Evolutionary conservation across 768 basidiomycete genomes (phyloP), one percentile per base, ranked within the genome.

Genomic region (Tulasnella sp.): DNA sequence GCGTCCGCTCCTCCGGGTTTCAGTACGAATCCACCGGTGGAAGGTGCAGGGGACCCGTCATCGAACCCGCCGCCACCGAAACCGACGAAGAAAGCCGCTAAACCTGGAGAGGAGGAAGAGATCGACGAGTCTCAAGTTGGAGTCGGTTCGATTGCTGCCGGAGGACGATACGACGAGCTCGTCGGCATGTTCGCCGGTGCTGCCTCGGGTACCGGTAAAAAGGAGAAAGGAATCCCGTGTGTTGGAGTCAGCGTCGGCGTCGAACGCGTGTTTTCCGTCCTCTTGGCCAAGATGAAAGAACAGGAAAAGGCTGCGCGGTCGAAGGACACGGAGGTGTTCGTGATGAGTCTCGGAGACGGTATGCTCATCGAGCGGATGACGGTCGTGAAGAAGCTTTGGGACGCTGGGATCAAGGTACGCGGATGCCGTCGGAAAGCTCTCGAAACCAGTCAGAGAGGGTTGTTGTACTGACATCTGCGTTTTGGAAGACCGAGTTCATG

Each of bases 111-210:
- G 19, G 89, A 92, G 39, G 89, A 93, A 69, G 96, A 95, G 76
- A 82, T 94, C 41, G 96, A 98, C 80, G 96, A 98, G 79, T 90
- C 92, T 1, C 86, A 89, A 76, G 88, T 98, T 42, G 97, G 97
- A 22, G 94, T 98, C 2, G 97, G 97, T n/a, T 97, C 95, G 16
- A 96, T 99, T 79, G 97, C 95, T n/a, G 97, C 92, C 1, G 97
- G 97, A 12, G 97, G 97, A 9, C 86, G 97, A 39, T 99, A 99
- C 80, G 97, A 98, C 82, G 89, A 89, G 69, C 90, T 99, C 29
- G 96, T 99, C 0, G 90, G 92, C 36, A 87, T 94, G 83, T 97
- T 99, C 83, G 84, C 87, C n/a, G 83, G 89, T 0, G 90, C 90
- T 0, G 90, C 94, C 0, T 86, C 92, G 0, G 89, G 87, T 1